Evolutionary conservation across 345 rosid species (phyloP).

Genomic region (Brassica juncea): DNA sequence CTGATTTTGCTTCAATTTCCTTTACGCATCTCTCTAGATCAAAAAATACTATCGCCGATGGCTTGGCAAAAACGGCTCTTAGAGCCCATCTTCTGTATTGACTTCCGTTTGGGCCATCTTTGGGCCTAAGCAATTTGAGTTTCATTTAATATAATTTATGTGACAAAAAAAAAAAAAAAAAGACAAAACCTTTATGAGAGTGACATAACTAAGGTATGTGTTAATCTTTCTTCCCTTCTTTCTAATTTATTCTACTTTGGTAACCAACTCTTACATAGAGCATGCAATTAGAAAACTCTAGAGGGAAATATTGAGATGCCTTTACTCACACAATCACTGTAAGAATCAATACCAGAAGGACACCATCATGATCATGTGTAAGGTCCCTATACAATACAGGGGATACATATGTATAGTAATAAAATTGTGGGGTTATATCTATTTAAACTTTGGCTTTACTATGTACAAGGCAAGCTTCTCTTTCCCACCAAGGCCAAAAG

Average conservation of each 20-base stretch:
- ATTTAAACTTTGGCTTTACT: constrained; percentile 39
- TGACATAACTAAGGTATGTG: constrained; percentile 33
- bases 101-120: too few relatives aligned
- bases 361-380: constrained; percentile 40
- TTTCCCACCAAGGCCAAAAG: constrained; percentile 42
- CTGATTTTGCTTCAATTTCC: too few relatives aligned
- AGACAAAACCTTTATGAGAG: constrained; percentile 16
- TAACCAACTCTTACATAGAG: constrained; percentile 15
- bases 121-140: too few relatives aligned
- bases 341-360: constrained; percentile 37
- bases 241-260: constrained; percentile 22
- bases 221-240: neutral
- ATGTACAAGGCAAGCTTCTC: constrained; percentile 39
- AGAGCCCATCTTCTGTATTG: too few relatives aligned
- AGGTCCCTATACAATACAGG: constrained; percentile 41
- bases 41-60: too few relatives aligned
- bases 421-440: constrained; percentile 33
- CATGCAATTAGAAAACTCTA: constrained; percentile 26
- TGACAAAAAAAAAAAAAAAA: too few relatives aligned
- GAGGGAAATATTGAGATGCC: constrained; percentile 26
- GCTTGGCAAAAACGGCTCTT: too few relatives aligned
- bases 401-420: constrained; percentile 28
- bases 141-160: too few relatives aligned
- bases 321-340: constrained; percentile 37
- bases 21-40: too few relatives aligned